Evolutionary conservation across 208 protist genomes (phyloP).

Genomic region (Trypanosoma lewisi): DNA sequence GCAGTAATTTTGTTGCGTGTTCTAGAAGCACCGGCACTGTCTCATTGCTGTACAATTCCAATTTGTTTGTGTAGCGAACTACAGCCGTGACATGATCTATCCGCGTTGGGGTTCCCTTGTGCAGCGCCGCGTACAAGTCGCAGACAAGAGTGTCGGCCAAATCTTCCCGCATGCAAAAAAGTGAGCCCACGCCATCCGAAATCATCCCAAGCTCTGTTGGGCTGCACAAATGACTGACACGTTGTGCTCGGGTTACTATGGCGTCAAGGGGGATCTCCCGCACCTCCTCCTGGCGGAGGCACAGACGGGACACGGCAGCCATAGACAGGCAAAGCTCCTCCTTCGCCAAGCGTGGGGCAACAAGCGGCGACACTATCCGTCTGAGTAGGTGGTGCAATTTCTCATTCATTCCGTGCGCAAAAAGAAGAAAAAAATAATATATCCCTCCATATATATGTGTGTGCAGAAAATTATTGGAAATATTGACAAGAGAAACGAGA

Average conservation of each 20-base stretch:
- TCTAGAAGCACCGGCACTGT: conserved; percentile 7
- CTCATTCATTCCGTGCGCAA: conserved; percentile 20
- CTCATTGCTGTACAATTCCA: conserved; percentile 16
- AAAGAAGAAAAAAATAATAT: background rate
- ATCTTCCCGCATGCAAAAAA: conserved; percentile 27
- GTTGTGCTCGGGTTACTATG: conserved; percentile 22
- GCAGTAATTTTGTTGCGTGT: background rate
- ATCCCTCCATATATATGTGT: background rate
- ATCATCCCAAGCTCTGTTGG: conserved; percentile 67
- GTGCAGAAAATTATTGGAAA: background rate
- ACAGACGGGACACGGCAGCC: conserved; percentile 45
- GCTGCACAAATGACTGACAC: conserved; percentile 42
- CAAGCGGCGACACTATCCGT: conserved; percentile 28
- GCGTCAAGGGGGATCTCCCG: background rate
- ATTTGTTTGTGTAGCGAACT: conserved; percentile 7
- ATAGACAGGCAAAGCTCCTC: conserved; percentile 72
- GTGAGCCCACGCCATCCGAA: conserved; percentile 38
- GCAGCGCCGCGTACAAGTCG: conserved; percentile 26
- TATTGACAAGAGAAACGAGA: too few species aligned
- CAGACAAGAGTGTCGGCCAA: conserved; percentile 42
- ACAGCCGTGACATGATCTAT: conserved; percentile 20
- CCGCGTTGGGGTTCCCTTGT: conserved; percentile 2
- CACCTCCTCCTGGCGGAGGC: conserved; percentile 4
- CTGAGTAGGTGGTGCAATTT: conserved; percentile 26
- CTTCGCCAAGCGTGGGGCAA: conserved; percentile 34